These are phyloP conservation scores for Seiridium unicorne DNA, from an alignment of 2,329 filamentous ascomycete species.

Conservation along the genomic window DNA sequence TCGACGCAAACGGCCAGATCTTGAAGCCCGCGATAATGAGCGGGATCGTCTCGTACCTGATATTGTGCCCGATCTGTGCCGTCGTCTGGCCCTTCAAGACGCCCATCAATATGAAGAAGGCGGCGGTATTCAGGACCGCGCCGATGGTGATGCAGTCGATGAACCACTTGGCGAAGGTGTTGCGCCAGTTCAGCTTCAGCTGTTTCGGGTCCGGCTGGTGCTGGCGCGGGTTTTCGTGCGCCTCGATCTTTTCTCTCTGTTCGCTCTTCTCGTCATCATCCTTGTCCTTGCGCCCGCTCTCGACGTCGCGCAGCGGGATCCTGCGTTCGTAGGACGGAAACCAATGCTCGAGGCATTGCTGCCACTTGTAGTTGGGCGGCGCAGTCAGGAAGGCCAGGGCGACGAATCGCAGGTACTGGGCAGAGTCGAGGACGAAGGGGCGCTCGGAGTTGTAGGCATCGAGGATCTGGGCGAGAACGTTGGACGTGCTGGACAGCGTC, in stretches of 20 bases:
- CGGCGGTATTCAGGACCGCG: slow-evolving; percentile 43
- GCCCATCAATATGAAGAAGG: slow-evolving; percentile 47
- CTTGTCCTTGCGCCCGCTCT: slow-evolving; percentile 20
- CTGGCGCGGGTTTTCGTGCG: slow-evolving; percentile 12
- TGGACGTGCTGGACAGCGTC: slow-evolving; percentile 49
- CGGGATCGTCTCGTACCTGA: slow-evolving; percentile 42
- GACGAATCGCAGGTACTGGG: slow-evolving; percentile 53
- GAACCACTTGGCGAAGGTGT: slow-evolving; percentile 48
- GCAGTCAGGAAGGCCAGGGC: slow-evolving; percentile 50
- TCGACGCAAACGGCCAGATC: slow-evolving; percentile 50
- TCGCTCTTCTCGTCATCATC: slow-evolving; percentile 25
- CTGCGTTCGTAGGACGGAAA: slow-evolving; percentile 44
- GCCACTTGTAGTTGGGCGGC: slow-evolving; percentile 59
- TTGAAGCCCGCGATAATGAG: slow-evolving; percentile 50
- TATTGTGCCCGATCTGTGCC: slow-evolving; percentile 35
- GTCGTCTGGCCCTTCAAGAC: slow-evolving; percentile 38
- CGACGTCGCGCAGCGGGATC: slow-evolving; percentile 19
- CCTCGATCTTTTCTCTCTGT: background rate
- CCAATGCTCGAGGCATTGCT: slow-evolving; percentile 50
- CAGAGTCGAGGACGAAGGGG: slow-evolving; percentile 43
- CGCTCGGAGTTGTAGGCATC: slow-evolving; percentile 42
- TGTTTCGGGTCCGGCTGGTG: slow-evolving; percentile 10
- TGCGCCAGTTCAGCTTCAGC: slow-evolving; percentile 36
- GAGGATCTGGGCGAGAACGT: slow-evolving; percentile 54
- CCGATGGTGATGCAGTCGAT: slow-evolving; percentile 48